These are phyloP conservation scores for Penicillium sp. DNA, from an alignment of 2,329 filamentous ascomycete species.

Conservation along the genomic window DNA sequence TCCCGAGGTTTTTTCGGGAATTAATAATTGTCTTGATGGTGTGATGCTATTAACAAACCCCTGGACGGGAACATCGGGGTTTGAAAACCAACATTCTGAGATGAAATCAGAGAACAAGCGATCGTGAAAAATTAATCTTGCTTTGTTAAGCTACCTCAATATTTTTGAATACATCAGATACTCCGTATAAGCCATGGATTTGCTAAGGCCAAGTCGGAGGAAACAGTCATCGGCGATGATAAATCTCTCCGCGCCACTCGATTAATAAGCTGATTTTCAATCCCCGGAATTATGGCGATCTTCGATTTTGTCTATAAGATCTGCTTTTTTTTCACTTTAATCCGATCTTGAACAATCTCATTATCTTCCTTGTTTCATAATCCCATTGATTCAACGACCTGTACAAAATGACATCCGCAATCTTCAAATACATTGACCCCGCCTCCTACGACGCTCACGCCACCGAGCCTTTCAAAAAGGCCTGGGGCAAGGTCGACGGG, in stretches of 20 bases:
- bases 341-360: too few species aligned
- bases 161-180: too few species aligned
- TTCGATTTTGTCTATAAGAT: not conserved
- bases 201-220: not conserved
- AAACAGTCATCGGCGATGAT: not conserved
- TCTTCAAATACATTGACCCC: constrained; percentile 64
- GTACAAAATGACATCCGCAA: constrained; percentile 58
- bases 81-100: too few species aligned
- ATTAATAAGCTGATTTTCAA: not conserved
- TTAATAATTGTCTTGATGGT: not conserved
- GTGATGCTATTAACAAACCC: not conserved
- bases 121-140: too few species aligned
- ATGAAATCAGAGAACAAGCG: too few species aligned
- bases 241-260: not conserved
- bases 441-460: constrained; percentile 45
- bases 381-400: too few species aligned
- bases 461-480: constrained; percentile 46
- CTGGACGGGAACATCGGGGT: too few species aligned
- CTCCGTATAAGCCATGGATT: too few species aligned
- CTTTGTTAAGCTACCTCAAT: too few species aligned
- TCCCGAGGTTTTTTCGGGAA: not conserved
- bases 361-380: too few species aligned
- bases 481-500: constrained; percentile 68
- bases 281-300: not conserved
- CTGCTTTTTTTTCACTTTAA: not conserved